Evolutionary conservation across 2,329 filamentous ascomycete species (phyloP).

Genomic region (Paecilomyces niveus): DNA sequence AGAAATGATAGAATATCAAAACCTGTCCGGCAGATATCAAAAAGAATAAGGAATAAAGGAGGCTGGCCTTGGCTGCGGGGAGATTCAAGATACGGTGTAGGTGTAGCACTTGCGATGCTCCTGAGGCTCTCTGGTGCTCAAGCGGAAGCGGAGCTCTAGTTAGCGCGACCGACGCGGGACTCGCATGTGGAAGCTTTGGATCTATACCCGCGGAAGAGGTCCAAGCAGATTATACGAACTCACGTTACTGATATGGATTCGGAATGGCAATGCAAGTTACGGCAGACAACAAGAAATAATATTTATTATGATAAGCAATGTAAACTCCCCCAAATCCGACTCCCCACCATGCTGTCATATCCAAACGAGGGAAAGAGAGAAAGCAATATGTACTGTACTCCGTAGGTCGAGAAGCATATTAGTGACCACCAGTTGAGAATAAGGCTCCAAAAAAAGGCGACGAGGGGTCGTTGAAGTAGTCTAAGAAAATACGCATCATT

Average conservation of each 20-base stretch:
- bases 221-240: background rate
- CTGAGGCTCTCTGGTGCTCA: conserved; percentile 7
- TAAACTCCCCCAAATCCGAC: background rate
- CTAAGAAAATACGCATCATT: conserved; percentile 43
- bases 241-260: background rate
- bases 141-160: conserved; percentile 8
- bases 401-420: background rate
- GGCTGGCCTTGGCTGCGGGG: background rate
- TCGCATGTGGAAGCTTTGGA: conserved; percentile 9
- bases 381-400: background rate
- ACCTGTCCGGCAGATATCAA: background rate
- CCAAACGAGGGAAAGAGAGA: background rate
- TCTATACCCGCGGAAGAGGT: background rate
- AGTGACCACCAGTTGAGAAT: background rate
- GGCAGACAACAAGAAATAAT: background rate
- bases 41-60: background rate
- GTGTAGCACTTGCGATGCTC: background rate
- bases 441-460: background rate
- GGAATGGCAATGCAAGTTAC: background rate
- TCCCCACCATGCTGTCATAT: background rate
- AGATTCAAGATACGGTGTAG: background rate
- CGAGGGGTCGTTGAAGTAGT: background rate
- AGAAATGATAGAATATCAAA: background rate
- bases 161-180: conserved; percentile 15
- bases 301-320: background rate